Evolutionary conservation across 2,329 filamentous ascomycete genomes (phyloP).

Genomic region (Ophiostoma tasmaniense): DNA sequence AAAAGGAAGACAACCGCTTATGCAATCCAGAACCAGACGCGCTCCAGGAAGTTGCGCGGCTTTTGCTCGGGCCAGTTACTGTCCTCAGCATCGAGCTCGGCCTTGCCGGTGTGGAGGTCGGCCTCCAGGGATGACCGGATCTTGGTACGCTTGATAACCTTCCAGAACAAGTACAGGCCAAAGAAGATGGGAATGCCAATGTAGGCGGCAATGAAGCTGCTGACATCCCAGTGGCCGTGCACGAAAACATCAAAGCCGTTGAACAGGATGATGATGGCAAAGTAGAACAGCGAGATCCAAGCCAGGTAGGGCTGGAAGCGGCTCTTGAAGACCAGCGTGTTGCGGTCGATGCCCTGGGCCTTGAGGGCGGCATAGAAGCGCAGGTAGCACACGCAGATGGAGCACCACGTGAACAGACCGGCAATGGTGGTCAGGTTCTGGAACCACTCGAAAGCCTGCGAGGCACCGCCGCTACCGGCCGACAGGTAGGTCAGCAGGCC

Average conservation of each 20-base stretch:
- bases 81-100: slow-evolving; percentile 45
- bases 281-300: slow-evolving; percentile 53
- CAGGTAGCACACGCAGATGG: slow-evolving; percentile 60
- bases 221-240: slow-evolving; percentile 33
- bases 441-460: slow-evolving; percentile 29
- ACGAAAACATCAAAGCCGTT: slow-evolving; percentile 67
- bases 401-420: slow-evolving; percentile 59
- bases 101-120: slow-evolving; percentile 52
- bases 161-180: slow-evolving; percentile 53
- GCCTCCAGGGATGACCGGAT: slow-evolving; percentile 36
- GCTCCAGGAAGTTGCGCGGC: slow-evolving; percentile 43
- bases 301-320: slow-evolving; percentile 61
- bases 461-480: slow-evolving; percentile 50
- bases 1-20: background rate
- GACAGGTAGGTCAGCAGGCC: slow-evolving; percentile 64
- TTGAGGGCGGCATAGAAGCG: slow-evolving; percentile 59
- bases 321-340: slow-evolving; percentile 56
- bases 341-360: slow-evolving; percentile 55
- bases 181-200: slow-evolving; percentile 55
- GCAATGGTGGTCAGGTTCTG: slow-evolving; percentile 50
- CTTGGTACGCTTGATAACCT: slow-evolving; percentile 39
- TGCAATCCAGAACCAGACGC: slow-evolving; percentile 42
- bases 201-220: slow-evolving; percentile 55
- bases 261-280: slow-evolving; percentile 62
- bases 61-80: slow-evolving; percentile 31